Percentiles rank a stretch among this genome's conserved stretches.
Conservation (phyloP, 176 grass and related monocot species). For the Oryza glaberrima region DNA sequence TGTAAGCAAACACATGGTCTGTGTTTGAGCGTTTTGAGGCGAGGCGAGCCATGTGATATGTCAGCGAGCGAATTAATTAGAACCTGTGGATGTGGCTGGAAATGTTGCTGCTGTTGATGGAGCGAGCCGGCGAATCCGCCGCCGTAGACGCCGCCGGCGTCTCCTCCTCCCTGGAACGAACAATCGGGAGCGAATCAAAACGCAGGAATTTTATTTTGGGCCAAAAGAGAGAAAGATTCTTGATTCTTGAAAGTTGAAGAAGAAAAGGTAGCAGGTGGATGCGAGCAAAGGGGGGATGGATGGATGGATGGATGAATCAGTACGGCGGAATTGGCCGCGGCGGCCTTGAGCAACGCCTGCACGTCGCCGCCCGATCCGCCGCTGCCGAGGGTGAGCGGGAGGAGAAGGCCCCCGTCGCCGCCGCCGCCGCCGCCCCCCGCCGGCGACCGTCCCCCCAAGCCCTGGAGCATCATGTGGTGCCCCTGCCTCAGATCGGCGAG, state of each 20-base stretch:
- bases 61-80: neutral
- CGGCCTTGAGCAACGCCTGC: conserved; percentile 55
- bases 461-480: conserved; percentile 61
- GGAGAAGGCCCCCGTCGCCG: conserved; percentile 42
- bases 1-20: neutral
- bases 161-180: conserved; percentile 53
- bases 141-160: conserved; percentile 45
- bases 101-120: conserved; percentile 58
- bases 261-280: conserved; percentile 40
- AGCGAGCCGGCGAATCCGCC: conserved; percentile 59
- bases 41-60: neutral
- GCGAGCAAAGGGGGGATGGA: conserved; percentile 1
- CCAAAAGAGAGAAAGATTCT: conserved; percentile 24
- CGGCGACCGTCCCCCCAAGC: conserved; percentile 46
- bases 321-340: conserved; percentile 56
- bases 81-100: conserved; percentile 66
- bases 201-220: neutral
- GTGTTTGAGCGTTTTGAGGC: neutral
- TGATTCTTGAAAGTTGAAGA: conserved; percentile 19
- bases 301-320: conserved; percentile 6
- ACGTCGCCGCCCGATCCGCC: conserved; percentile 52
- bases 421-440: conserved; percentile 17
- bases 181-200: conserved; percentile 33
- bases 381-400: conserved; percentile 60
- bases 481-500: conserved; percentile 54